phyloP scores from a whole-genome alignment of 441 rosid genomes.

The Pelargonium exstipulatum region DNA sequence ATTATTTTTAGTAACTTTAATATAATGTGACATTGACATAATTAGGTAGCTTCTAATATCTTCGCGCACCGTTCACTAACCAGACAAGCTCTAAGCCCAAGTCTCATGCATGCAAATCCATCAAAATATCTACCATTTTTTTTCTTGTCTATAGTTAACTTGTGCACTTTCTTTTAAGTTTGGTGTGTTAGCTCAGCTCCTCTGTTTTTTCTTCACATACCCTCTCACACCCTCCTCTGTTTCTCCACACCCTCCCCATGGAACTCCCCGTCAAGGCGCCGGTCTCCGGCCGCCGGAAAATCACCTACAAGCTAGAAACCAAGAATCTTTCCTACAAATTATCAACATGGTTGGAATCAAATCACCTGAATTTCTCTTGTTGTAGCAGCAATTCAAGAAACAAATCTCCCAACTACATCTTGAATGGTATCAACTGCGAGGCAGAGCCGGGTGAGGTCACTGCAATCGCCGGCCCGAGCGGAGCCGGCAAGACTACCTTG shows the following conservation, averaged over 20 bases:
- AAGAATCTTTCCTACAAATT: conserved; percentile 49
- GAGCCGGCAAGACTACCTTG: conserved; percentile 85
- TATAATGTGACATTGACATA: too few relatives aligned
- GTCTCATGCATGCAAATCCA: conserved; percentile 14
- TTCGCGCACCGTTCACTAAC: background rate
- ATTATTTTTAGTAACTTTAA: too few relatives aligned
- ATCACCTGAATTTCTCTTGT: conserved; percentile 13
- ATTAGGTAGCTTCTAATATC: too few relatives aligned
- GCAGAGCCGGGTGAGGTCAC: conserved; percentile 63
- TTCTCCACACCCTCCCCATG: conserved; percentile 33
- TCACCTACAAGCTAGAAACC: conserved; percentile 48
- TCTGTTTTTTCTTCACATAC: conserved; percentile 18
- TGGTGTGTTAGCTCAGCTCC: conserved; percentile 86
- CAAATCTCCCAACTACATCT: conserved; percentile 34
- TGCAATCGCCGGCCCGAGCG: conserved; percentile 27
- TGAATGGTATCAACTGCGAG: conserved; percentile 53
- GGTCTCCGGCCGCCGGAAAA: conserved; percentile 32
- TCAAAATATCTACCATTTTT: background rate
- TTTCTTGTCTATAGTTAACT: too few relatives aligned
- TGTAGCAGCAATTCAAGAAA: conserved; percentile 25
- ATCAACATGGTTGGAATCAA: conserved; percentile 1
- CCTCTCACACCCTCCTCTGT: conserved; percentile 24
- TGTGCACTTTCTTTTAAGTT: conserved; percentile 27
- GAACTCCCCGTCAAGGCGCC: conserved; percentile 57
- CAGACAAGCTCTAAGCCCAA: background rate